phyloP scores from a whole-genome alignment of 1,284 basidiomycete species.

The Butyriboletus appendiculatus region DNA sequence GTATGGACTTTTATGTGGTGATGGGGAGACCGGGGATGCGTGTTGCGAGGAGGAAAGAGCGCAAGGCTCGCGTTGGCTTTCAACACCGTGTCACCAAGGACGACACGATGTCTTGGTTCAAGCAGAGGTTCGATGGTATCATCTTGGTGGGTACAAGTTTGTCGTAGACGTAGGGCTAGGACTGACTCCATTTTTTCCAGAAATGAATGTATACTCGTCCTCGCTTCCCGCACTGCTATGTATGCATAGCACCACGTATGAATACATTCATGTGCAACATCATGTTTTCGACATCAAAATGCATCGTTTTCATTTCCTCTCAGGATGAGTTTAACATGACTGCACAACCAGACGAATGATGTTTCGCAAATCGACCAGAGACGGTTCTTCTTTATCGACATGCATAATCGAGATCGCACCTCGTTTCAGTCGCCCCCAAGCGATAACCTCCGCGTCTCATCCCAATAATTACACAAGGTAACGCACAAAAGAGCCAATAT shows the following conservation, averaged over 20 bases:
- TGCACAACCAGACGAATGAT: background rate
- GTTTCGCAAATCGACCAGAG: background rate
- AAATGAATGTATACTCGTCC: conserved; percentile 25
- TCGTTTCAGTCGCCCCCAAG: no score
- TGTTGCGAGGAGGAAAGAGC: conserved; percentile 91
- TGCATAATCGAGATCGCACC: background rate
- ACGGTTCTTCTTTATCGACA: background rate
- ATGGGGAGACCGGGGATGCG: conserved; percentile 97
- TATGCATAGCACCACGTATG: conserved; percentile 28
- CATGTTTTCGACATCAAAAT: conserved; percentile 27
- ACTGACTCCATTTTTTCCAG: conserved; percentile 10
- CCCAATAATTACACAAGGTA: background rate
- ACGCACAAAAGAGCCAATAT: background rate
- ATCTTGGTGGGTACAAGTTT: conserved; percentile 67
- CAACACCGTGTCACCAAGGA: conserved; percentile 90
- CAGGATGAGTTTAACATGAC: background rate
- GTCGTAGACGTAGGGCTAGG: background rate
- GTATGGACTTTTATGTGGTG: conserved; percentile 97
- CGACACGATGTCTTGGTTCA: conserved; percentile 98
- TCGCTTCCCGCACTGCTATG: conserved; percentile 3
- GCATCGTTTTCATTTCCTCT: conserved; percentile 8
- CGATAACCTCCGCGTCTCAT: background rate
- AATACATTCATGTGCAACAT: conserved; percentile 26
- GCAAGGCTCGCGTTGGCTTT: conserved; percentile 86
- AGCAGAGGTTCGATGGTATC: conserved; percentile 97